These are phyloP conservation scores for Yamadazyma sp. DNA, from an alignment of 805 yeast species.

Conservation along the genomic window DNA sequence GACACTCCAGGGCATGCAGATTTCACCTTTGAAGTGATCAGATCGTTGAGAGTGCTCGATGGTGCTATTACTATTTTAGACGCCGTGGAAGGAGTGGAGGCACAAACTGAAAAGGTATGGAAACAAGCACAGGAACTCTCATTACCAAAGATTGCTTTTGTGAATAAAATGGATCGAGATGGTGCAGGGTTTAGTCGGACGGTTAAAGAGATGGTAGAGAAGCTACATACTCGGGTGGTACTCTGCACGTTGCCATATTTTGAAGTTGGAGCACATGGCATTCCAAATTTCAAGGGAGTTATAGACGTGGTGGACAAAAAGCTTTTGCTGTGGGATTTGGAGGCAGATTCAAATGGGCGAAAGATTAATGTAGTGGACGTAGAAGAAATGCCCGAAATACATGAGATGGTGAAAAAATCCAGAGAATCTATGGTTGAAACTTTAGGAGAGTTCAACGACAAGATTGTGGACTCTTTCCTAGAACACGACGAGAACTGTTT, in stretches of 20 bases:
- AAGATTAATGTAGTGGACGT: slow-evolving; percentile 49
- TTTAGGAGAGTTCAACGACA: slow-evolving; percentile 79
- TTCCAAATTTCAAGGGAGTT: slow-evolving; percentile 59
- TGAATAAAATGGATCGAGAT: slow-evolving; percentile 94
- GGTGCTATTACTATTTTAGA: slow-evolving; percentile 93
- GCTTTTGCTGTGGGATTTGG: slow-evolving; percentile 51
- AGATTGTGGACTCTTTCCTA: slow-evolving; percentile 70
- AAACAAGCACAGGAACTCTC: slow-evolving; percentile 66
- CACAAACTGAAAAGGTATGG: slow-evolving; percentile 98
- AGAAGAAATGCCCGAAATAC: slow-evolving; percentile 28
- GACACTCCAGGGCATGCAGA: slow-evolving; percentile 99
- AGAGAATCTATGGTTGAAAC: slow-evolving; percentile 82
- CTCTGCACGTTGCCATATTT: slow-evolving; percentile 79
- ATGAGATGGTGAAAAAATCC: slow-evolving; percentile 52
- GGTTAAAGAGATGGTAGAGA: slow-evolving; percentile 76
- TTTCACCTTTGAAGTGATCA: slow-evolving; percentile 89
- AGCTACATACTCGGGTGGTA: slow-evolving; percentile 71
- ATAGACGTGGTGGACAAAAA: slow-evolving; percentile 71
- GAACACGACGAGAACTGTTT: slow-evolving; percentile 69
- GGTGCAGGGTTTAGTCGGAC: slow-evolving; percentile 96
- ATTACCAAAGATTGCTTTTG: slow-evolving; percentile 76
- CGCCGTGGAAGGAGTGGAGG: slow-evolving; percentile 97
- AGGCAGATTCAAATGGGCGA: slow-evolving; percentile 47
- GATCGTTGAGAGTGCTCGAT: slow-evolving; percentile 87
- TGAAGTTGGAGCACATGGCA: slow-evolving; percentile 31